These are phyloP conservation scores for Micromonas pusilla DNA, from an alignment of 139 green algal species.

Conservation along the genomic window DNA sequence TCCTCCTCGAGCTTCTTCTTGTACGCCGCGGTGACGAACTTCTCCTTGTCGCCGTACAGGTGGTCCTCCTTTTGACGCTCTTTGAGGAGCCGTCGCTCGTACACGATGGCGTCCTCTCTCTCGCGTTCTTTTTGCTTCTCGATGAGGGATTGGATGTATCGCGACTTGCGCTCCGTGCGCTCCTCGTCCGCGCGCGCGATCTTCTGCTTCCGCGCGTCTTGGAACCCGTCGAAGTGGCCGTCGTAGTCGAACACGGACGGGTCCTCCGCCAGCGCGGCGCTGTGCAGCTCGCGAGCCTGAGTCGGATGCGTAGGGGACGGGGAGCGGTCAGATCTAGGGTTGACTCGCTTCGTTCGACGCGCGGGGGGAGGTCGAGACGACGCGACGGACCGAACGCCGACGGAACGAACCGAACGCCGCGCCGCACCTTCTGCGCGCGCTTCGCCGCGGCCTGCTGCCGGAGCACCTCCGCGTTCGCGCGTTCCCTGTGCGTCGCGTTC, in stretches of 20 bases:
- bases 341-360: background rate
- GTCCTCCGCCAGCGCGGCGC: conserved; percentile 77
- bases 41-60: conserved; percentile 84
- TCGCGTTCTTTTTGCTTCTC: conserved; percentile 78
- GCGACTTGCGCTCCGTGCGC: conserved; percentile 46
- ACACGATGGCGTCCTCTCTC: conserved; percentile 69
- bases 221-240: conserved; percentile 77
- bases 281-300: conserved; percentile 26
- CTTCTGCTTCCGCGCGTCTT: conserved; percentile 33
- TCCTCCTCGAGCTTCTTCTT: conserved; percentile 89
- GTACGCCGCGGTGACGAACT: conserved; percentile 91
- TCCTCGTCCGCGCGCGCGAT: conserved; percentile 57
- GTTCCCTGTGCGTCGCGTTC: background rate
- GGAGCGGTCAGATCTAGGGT: background rate
- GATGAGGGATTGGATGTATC: conserved; percentile 68
- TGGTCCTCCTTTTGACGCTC: conserved; percentile 77
- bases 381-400: background rate
- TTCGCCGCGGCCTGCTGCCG: background rate
- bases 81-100: conserved; percentile 64
- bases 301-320: too few relatives aligned
- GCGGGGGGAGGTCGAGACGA: background rate
- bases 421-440: background rate
- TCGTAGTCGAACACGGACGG: conserved; percentile 92
- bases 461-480: conserved; percentile 6
- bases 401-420: too few relatives aligned